phyloP scores from a whole-genome alignment of 2,329 filamentous ascomycete species.

The Xylaria sp. region DNA sequence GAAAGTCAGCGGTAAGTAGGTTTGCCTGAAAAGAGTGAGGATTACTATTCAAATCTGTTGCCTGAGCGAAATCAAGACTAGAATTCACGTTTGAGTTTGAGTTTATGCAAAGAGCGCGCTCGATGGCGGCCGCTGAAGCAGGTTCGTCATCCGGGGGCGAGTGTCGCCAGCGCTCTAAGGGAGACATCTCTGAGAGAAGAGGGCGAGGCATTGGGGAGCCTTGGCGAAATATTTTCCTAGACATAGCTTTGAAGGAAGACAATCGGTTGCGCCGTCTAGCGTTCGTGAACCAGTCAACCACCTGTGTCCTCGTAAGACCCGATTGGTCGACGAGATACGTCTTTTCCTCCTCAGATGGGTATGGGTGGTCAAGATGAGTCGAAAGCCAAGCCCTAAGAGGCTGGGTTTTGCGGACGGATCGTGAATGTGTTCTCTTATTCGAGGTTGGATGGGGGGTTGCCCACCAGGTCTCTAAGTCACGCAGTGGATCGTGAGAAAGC shows the following conservation, averaged over 20 bases:
- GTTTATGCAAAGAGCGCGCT: constrained; percentile 32
- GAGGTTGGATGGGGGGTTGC: not conserved
- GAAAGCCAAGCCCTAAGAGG: constrained; percentile 54
- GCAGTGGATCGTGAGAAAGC: not conserved
- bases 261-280: constrained; percentile 54
- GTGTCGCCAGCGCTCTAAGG: constrained; percentile 51
- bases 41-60: not conserved
- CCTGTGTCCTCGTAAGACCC: constrained; percentile 51
- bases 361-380: constrained; percentile 52
- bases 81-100: not conserved
- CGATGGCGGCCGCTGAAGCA: constrained; percentile 46
- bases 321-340: constrained; percentile 47
- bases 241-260: constrained; percentile 32
- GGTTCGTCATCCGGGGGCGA: constrained; percentile 54
- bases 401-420: constrained; percentile 53
- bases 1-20: not conserved
- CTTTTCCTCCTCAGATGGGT: constrained; percentile 55
- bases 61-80: constrained; percentile 35
- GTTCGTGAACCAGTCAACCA: constrained; percentile 58
- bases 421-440: constrained; percentile 45
- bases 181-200: constrained; percentile 47
- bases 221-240: constrained; percentile 40
- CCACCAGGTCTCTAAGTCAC: not conserved
- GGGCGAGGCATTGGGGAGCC: constrained; percentile 54
- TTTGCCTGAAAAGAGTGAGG: not conserved